Percentiles rank a stretch among this genome's conserved stretches.
Evolutionary conservation across 1,284 basidiomycete genomes (phyloP).

Genomic region (Ustilago bromivora): DNA sequence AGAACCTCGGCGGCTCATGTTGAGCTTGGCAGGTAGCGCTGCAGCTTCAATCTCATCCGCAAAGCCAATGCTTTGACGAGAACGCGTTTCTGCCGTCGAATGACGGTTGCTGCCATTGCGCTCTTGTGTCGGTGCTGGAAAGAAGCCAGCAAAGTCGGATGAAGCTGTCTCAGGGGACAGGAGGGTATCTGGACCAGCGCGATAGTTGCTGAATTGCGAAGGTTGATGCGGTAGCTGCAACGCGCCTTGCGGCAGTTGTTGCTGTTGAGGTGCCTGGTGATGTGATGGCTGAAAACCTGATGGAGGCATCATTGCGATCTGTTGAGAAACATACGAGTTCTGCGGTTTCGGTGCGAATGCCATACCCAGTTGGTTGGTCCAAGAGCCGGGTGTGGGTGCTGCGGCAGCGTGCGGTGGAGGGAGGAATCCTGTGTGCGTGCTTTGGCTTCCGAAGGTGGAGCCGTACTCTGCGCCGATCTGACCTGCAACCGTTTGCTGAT

Average conservation of each 20-base stretch:
- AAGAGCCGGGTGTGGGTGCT: slow-evolving; percentile 23
- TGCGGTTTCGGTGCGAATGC: slow-evolving; percentile 18
- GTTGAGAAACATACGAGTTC: slow-evolving; percentile 24
- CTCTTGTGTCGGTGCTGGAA: slow-evolving; percentile 11
- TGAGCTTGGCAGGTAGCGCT: slow-evolving; percentile 29
- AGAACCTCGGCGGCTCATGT: slow-evolving; percentile 54
- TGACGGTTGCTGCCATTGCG: slow-evolving; percentile 17
- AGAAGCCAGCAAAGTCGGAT: slow-evolving; percentile 37
- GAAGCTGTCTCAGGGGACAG: slow-evolving; percentile 34
- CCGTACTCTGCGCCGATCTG: slow-evolving; percentile 23
- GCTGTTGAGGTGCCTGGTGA: slow-evolving; percentile 21
- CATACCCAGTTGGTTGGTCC: slow-evolving; percentile 21
- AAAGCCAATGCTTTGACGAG: slow-evolving; percentile 32
- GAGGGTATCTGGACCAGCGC: slow-evolving; percentile 25
- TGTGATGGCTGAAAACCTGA: slow-evolving; percentile 13
- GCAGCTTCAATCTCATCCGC: slow-evolving; percentile 25
- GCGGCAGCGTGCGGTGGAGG: slow-evolving; percentile 7
- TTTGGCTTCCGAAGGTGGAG: slow-evolving; percentile 29
- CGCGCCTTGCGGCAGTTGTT: slow-evolving; percentile 21
- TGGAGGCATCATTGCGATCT: slow-evolving; percentile 24
- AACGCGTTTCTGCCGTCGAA: slow-evolving; percentile 22
- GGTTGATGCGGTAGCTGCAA: slow-evolving; percentile 31
- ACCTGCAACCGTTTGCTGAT: slow-evolving; percentile 12
- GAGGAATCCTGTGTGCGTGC: slow-evolving; percentile 21
- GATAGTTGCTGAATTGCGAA: slow-evolving; percentile 40